Conservation (phyloP, 768 basidiomycete species). For the Paxillus involutus region DNA sequence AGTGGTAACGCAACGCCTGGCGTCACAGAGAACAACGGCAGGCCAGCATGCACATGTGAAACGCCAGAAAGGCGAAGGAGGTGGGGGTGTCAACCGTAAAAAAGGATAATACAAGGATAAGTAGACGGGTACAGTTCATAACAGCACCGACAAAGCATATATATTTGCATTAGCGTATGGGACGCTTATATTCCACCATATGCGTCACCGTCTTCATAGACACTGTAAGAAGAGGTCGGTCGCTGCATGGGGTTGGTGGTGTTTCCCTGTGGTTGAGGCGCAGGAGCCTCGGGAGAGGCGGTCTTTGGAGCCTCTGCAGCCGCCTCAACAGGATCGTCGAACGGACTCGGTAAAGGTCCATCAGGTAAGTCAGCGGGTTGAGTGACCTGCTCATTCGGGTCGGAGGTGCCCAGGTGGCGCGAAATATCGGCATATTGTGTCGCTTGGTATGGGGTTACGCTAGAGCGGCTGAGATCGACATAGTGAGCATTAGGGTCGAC, state of each 20-base stretch:
- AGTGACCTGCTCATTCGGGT: constrained; percentile 21
- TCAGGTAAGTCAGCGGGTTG: constrained; percentile 18
- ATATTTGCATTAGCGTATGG: not conserved
- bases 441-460: constrained; percentile 75
- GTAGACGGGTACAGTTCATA: constrained; percentile 20
- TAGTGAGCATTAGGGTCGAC: constrained; percentile 44
- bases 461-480: constrained; percentile 63
- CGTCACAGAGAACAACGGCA: constrained; percentile 23
- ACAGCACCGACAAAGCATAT: constrained; percentile 10
- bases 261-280: constrained; percentile 11
- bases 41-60: constrained; percentile 18
- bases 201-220: constrained; percentile 65
- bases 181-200: constrained; percentile 61
- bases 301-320: constrained; percentile 17
- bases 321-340: constrained; percentile 20
- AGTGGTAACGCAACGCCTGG: constrained; percentile 18
- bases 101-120: constrained; percentile 25
- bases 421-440: constrained; percentile 74
- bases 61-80: not conserved
- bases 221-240: constrained; percentile 48
- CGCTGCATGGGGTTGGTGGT: constrained; percentile 30
- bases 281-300: constrained; percentile 35
- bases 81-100: not conserved
- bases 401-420: constrained; percentile 43
- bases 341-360: constrained; percentile 27